Conservation (phyloP, 805 yeast species). For the Myxozyma sirexii region DNA sequence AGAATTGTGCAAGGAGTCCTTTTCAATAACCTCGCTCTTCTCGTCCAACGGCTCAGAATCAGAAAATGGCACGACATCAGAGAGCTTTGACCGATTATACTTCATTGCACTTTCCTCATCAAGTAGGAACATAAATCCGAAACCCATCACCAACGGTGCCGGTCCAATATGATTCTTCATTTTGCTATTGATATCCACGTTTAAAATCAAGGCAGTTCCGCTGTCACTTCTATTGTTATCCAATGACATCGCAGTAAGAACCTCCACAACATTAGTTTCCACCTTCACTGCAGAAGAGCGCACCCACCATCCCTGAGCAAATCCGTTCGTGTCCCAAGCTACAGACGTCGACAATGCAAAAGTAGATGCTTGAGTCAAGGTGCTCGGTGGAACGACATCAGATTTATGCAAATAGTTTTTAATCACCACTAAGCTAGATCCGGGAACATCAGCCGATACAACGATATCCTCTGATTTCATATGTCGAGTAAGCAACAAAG, state of each 20-base stretch:
- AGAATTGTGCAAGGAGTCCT: slow-evolving; percentile 13
- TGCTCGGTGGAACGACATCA: slow-evolving; percentile 70
- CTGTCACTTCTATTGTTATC: neutral
- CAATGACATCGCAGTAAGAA: neutral
- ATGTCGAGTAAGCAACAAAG: slow-evolving; percentile 76
- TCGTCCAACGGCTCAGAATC: neutral
- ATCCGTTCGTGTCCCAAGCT: slow-evolving; percentile 87
- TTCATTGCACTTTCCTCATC: slow-evolving; percentile 55
- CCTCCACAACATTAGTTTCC: slow-evolving; percentile 26
- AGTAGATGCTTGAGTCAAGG: slow-evolving; percentile 86
- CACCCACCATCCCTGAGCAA: slow-evolving; percentile 68
- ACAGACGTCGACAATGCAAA: slow-evolving; percentile 77
- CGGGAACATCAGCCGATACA: slow-evolving; percentile 74
- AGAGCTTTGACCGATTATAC: slow-evolving; percentile 38
- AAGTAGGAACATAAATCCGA: slow-evolving; percentile 75
- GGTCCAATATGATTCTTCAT: slow-evolving; percentile 18
- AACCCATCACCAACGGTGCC: slow-evolving; percentile 83
- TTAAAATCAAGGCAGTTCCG: slow-evolving; percentile 55
- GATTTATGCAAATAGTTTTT: slow-evolving; percentile 75
- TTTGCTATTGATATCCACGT: slow-evolving; percentile 37
- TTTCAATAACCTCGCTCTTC: no score
- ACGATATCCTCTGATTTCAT: slow-evolving; percentile 72
- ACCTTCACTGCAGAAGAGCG: slow-evolving; percentile 20
- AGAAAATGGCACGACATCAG: slow-evolving; percentile 5
- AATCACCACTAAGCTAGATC: slow-evolving; percentile 73